Conservation (phyloP, 1,284 basidiomycete genomes). For the Melampsora larici-populina region DNA sequence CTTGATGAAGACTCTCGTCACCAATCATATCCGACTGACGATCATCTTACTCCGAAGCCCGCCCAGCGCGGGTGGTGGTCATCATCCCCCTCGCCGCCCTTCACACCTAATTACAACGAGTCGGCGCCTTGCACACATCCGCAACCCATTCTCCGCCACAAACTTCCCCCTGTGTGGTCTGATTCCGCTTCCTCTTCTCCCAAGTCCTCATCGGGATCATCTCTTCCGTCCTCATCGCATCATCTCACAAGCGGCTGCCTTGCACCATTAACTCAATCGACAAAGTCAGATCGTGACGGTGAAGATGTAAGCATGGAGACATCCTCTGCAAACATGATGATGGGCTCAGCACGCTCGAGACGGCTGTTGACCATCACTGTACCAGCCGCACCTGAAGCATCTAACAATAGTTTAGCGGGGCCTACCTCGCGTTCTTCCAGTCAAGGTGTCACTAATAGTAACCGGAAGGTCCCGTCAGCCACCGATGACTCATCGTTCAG, state of each 20-base stretch:
- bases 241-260: too few species aligned
- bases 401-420: not conserved
- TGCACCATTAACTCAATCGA: too few species aligned
- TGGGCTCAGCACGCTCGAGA: not conserved
- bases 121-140: not conserved
- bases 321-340: not conserved
- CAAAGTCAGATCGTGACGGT: too few species aligned
- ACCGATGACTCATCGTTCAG: constrained; percentile 29
- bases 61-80: not conserved
- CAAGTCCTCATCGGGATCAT: not conserved
- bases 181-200: not conserved
- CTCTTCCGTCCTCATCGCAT: too few species aligned
- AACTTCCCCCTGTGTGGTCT: not conserved
- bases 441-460: not conserved
- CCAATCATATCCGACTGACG: not conserved
- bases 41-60: not conserved
- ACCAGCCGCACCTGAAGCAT: not conserved
- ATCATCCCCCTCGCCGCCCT: not conserved
- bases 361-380: not conserved
- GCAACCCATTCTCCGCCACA: not conserved
- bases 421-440: not conserved
- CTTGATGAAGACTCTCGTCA: not conserved
- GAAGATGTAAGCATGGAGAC: not conserved
- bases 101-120: not conserved
- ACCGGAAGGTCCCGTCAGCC: constrained; percentile 10